These are phyloP conservation scores for Coprinopsis sp. DNA, from an alignment of 768 basidiomycete species.

Conservation along the genomic window DNA sequence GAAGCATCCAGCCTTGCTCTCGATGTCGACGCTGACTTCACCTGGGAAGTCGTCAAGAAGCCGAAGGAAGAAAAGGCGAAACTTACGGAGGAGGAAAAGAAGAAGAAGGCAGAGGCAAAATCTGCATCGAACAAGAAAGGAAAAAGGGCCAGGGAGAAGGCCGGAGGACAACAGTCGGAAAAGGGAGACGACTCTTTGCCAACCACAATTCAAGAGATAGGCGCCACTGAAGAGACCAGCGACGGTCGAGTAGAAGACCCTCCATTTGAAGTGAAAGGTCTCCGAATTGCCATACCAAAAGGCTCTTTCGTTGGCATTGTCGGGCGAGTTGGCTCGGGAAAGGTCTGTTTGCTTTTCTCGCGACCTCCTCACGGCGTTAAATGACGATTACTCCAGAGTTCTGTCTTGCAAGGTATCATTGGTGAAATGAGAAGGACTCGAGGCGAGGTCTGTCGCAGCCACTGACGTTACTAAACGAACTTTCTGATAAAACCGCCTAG, in stretches of 20 bases:
- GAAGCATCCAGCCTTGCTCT: conserved; percentile 33
- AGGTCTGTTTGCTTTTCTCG: not conserved
- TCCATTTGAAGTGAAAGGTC: conserved; percentile 46
- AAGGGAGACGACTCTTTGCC: no score
- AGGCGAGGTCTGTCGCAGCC: conserved; percentile 46
- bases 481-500: no score
- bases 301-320: conserved; percentile 69
- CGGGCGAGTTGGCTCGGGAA: conserved; percentile 68
- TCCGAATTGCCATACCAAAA: conserved; percentile 41
- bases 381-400: conserved; percentile 35
- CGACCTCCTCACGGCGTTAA: not conserved
- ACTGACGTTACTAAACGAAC: no score
- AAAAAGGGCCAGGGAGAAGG: not conserved
- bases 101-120: not conserved
- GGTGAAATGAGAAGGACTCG: conserved; percentile 63
- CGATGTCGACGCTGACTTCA: conserved; percentile 45
- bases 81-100: not conserved
- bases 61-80: not conserved
- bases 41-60: conserved; percentile 38
- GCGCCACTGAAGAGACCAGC: conserved; percentile 1
- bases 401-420: conserved; percentile 49
- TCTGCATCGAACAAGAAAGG: not conserved
- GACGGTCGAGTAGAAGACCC: conserved; percentile 28
- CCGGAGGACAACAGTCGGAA: no score
- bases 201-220: no score